These are phyloP conservation scores for Fagopyrum homotropicum DNA, from an alignment of 148 eudicot species.

Conservation along the genomic window DNA sequence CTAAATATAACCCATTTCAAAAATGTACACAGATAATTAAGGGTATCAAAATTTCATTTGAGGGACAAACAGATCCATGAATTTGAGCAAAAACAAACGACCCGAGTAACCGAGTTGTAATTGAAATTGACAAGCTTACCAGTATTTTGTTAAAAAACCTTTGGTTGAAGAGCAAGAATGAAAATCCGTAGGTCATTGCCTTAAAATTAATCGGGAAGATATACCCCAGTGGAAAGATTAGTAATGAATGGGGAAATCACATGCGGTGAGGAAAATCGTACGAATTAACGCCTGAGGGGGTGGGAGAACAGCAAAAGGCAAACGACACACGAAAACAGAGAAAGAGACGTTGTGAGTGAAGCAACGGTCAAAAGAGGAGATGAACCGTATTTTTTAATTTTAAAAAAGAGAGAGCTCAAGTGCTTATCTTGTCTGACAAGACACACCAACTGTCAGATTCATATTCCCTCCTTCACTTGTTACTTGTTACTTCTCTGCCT, in stretches of 20 bases:
- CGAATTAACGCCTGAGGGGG: constrained; percentile 18
- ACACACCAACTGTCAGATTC: no score
- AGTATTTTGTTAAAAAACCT: not conserved
- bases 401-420: constrained; percentile 8
- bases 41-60: not conserved
- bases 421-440: no score
- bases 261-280: constrained; percentile 13
- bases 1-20: not conserved
- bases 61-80: not conserved
- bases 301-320: not conserved
- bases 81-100: not conserved
- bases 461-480: no score
- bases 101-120: not conserved
- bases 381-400: no score
- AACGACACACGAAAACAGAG: not conserved
- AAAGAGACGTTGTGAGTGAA: constrained; percentile 25
- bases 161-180: not conserved
- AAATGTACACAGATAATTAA: not conserved
- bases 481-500: no score
- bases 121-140: not conserved
- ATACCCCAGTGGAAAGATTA: not conserved
- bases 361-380: constrained; percentile 52
- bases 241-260: not conserved
- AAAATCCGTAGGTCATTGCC: constrained; percentile 15
- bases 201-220: not conserved